phyloP scores from a whole-genome alignment of 345 rosid genomes.

The Murraya koenigii region DNA sequence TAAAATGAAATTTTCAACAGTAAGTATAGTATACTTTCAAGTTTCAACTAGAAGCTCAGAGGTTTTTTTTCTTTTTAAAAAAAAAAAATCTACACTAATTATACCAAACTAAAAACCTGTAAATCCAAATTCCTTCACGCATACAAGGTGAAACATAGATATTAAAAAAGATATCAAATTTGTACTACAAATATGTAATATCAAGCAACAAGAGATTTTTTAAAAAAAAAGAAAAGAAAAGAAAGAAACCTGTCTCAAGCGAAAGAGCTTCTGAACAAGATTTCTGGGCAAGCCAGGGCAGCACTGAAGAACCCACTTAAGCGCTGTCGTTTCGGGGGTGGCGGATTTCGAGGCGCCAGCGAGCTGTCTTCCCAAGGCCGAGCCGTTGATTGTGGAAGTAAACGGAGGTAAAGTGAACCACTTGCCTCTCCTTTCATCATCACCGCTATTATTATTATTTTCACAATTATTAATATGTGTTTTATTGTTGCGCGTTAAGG shows the following conservation, averaged over 20 bases:
- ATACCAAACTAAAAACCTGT: too few relatives aligned
- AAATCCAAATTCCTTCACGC: too few relatives aligned
- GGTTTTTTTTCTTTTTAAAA: too few relatives aligned
- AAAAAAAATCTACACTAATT: too few relatives aligned
- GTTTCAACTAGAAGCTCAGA: too few relatives aligned
- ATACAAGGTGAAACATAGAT: neutral
- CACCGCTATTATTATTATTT: neutral
- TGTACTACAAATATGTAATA: neutral
- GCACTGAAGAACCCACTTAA: constrained; percentile 80
- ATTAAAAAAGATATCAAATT: neutral
- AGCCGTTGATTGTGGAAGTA: constrained; percentile 37
- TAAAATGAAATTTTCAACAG: neutral
- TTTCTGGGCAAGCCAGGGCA: constrained; percentile 83
- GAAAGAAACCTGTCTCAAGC: constrained; percentile 69
- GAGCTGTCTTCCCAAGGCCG: constrained; percentile 48
- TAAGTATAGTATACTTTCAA: neutral
- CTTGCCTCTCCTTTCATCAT: constrained; percentile 29
- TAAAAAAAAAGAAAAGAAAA: too few relatives aligned
- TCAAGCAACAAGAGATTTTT: neutral
- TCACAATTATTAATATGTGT: neutral
- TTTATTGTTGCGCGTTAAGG: neutral
- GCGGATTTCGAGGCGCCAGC: constrained; percentile 18
- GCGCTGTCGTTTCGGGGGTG: constrained; percentile 50
- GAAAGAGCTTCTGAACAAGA: constrained; percentile 85
- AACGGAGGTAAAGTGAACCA: constrained; percentile 79